phyloP scores from a whole-genome alignment of 257 asterid genomes.

The Rehmannia glutinosa region DNA sequence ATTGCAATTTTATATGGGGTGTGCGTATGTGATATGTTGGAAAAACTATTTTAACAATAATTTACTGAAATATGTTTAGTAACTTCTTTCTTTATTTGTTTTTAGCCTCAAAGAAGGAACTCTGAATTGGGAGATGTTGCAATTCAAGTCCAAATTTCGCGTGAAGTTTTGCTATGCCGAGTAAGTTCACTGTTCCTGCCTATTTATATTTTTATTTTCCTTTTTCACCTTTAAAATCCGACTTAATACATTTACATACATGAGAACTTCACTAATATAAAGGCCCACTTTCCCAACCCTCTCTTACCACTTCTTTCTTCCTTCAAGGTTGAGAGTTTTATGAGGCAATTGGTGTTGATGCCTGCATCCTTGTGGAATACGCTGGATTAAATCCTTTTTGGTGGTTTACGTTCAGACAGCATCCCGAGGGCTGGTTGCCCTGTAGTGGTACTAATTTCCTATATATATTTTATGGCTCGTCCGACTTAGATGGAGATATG shows the following conservation, averaged over 20 bases:
- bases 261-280: background rate
- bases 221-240: background rate
- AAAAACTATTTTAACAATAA: background rate
- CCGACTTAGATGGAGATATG: background rate
- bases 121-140: slow-evolving; percentile 89
- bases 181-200: slow-evolving; percentile 38
- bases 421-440: slow-evolving; percentile 99
- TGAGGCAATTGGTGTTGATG: slow-evolving; percentile 94
- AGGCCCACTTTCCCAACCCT: too few relatives aligned
- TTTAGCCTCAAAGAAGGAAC: slow-evolving; percentile 94
- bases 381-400: slow-evolving; percentile 99
- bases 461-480: background rate
- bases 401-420: slow-evolving; percentile 88
- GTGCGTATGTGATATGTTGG: too few relatives aligned
- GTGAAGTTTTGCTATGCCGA: slow-evolving; percentile 92
- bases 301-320: slow-evolving; percentile 9
- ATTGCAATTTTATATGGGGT: slow-evolving; percentile 9
- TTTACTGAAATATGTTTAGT: slow-evolving; percentile 5
- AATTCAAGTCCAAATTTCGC: slow-evolving; percentile 88
- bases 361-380: slow-evolving; percentile 95
- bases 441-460: slow-evolving; percentile 60
- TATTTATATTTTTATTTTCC: slow-evolving; percentile 15
- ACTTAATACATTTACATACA: background rate
- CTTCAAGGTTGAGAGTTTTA: slow-evolving; percentile 88
- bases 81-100: slow-evolving; percentile 15